These are phyloP conservation scores for Chaetomium cochliodes DNA, from an alignment of 495 filamentous ascomycete genomes.

Conservation along the genomic window DNA sequence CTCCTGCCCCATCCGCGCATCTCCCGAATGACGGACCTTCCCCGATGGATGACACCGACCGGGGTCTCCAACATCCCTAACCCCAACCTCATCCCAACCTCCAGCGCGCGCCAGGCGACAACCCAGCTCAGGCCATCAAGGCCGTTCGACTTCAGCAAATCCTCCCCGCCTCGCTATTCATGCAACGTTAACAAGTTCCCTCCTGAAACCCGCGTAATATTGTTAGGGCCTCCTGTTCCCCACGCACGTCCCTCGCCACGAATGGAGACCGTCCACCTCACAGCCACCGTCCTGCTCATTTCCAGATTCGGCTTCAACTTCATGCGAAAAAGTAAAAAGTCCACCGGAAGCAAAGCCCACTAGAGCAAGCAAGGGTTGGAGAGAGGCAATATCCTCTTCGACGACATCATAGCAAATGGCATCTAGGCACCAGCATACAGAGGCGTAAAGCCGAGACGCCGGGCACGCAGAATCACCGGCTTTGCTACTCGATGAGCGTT, in stretches of 20 bases:
- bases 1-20: slow-evolving; percentile 14
- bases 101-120: neutral
- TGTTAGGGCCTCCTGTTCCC: slow-evolving; percentile 8
- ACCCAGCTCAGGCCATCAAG: neutral
- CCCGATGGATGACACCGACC: neutral
- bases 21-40: slow-evolving; percentile 9
- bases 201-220: neutral
- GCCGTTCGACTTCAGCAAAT: neutral
- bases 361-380: neutral
- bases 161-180: neutral
- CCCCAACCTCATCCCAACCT: neutral
- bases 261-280: neutral
- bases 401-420: neutral
- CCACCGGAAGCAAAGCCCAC: neutral
- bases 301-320: neutral
- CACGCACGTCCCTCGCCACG: slow-evolving; percentile 12
- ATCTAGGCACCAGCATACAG: neutral
- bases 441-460: neutral
- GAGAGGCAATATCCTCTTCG: neutral
- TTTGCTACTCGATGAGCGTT: too few species aligned
- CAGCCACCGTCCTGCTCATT: slow-evolving; percentile 17
- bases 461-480: neutral
- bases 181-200: slow-evolving; percentile 16
- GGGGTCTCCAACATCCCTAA: neutral
- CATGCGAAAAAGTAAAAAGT: neutral